Base-by-base conservation (phyloP, 2,329 filamentous ascomycete species). In the Fusarium denticulatum region DNA sequence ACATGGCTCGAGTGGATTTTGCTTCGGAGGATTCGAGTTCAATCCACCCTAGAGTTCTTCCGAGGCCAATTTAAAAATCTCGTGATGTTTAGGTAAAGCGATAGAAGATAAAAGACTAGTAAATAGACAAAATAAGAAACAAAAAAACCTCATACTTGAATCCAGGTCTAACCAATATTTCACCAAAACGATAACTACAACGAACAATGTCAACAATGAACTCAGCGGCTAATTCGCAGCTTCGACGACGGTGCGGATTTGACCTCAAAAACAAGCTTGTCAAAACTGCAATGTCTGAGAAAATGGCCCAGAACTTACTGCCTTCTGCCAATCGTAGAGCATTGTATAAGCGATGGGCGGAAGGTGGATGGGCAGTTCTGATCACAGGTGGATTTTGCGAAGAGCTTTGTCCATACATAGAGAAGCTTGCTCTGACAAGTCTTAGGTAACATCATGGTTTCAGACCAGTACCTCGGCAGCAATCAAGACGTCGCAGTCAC, bases 31-130 rank as follows among this genome's bases (percentile, higher is more conserved):
- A 53, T 53, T 22, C 4, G 13, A 24, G 5, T 2, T 2, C 10
- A 3, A 10, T 4, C 10, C 18, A 39, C 50, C 34, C 32, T 39
- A 28, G 34, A 53, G 50, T 55, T 40, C 34, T 34, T 40, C 50
- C 34, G 50, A 1, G 0, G 24, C 10, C 14, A 39, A 8, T 18
- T 10, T 28, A 1, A 0, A 26, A 1, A 52, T 52, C 4, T 20
- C 16, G 12, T 20, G 3, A 26, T 34, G 1, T 3, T 20, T 24
- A 34, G 1, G 15, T 20, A 20, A 0, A 6, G 24, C 2, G 13
- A 28, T 16, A 37, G 37, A 9, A 22, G 14, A 7, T 24, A 28
- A 28, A 28, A 5, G 7, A 28, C 26, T 28, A 7, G 15, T 3
- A 24, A 20, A n/a, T 14, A 7, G 26, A 28, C 26, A 28, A 28